Conservation (phyloP, 805 yeast genomes). For the Hanseniaspora occidentalis region DNA sequence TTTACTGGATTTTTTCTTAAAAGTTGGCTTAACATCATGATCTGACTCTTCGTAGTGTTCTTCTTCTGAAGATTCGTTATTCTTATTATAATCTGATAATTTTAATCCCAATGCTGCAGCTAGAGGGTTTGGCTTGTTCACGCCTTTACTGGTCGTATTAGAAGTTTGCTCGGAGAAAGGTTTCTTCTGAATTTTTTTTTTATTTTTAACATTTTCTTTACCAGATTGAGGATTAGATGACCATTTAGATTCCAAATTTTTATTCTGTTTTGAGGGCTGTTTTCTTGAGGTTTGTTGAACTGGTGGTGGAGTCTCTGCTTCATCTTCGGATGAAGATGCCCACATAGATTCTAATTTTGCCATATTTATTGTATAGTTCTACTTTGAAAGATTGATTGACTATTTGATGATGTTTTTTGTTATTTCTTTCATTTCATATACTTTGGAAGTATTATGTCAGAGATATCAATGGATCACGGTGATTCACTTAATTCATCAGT, state of each 20-base stretch:
- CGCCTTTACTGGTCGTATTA: background rate
- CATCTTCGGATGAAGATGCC: background rate
- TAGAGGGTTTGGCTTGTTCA: background rate
- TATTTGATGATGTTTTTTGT: background rate
- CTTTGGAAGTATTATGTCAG: no score
- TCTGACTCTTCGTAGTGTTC: no score
- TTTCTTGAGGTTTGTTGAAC: background rate
- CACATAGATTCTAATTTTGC: constrained; percentile 1
- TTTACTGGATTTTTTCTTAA: no score
- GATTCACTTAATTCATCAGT: no score
- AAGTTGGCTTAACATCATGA: no score
- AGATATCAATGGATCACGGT: no score
- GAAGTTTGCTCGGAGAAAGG: background rate
- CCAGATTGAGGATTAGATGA: no score
- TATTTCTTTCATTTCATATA: no score
- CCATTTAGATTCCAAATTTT: no score
- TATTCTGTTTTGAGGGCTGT: background rate
- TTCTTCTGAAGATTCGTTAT: background rate
- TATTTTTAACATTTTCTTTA: no score
- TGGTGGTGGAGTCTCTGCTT: background rate
- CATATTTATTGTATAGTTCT: background rate
- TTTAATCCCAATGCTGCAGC: background rate
- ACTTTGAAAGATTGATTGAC: no score
- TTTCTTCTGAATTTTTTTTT: background rate
- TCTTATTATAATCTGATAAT: background rate